Conservation (phyloP, 73 alveolate species). For the Paramecium biaurelia region DNA sequence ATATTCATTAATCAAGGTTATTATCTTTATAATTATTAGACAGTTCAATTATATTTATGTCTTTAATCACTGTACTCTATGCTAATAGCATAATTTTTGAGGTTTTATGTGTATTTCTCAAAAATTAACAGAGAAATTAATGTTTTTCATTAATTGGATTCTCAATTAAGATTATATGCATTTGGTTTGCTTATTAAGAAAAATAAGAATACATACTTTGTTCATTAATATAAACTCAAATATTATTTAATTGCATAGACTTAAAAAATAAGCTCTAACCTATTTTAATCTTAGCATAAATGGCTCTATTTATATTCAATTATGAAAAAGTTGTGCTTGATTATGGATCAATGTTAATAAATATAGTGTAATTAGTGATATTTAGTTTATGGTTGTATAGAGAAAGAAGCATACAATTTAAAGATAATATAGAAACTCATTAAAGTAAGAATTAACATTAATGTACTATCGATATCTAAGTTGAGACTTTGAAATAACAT, state of each 20-base stretch:
- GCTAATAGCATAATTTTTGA: not conserved
- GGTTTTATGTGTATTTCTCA: not conserved
- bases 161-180: not conserved
- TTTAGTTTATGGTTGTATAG: not conserved
- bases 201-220: not conserved
- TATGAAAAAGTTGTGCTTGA: not conserved
- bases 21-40: not conserved
- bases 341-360: not conserved
- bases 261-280: not conserved
- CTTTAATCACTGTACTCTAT: not conserved
- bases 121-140: not conserved
- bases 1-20: not conserved
- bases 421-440: not conserved
- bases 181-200: not conserved
- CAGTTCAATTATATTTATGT: not conserved
- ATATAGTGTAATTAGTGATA: not conserved
- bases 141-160: not conserved
- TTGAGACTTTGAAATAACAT: not conserved
- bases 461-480: not conserved
- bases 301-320: not conserved
- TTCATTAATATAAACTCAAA: not conserved
- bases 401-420: not conserved
- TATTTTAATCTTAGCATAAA: not conserved
- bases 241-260: not conserved
- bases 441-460: not conserved